Base-by-base conservation (phyloP, 495 filamentous ascomycete species). In the Xylaria bambusicola region DNA sequence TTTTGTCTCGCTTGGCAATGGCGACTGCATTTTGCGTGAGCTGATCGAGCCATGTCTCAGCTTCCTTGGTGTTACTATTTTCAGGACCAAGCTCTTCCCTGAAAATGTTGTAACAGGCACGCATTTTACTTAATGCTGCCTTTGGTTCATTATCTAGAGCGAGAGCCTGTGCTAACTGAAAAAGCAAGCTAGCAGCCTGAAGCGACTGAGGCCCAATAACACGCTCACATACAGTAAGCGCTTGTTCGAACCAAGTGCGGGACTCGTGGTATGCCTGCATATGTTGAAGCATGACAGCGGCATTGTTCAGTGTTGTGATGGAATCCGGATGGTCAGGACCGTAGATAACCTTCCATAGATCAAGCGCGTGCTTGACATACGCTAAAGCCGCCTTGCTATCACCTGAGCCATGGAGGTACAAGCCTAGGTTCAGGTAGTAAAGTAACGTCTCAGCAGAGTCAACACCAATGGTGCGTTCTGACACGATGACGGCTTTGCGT, bases 221-320 rank as follows among this genome's bases (percentile, higher is more conserved):
- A 45, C 87, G 80, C 75, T 97, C 91, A 73, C 92, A 96, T 33
- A 96, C 84, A 20, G 82, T 77, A 33, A 98, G 86, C 12, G 92
- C 93, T 51, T 89, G 89, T 76, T 98, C 93, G 72, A 99, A 98
- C 95, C 95, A 99, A 61, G 89, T 80, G 54, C 93, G 88, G 13
- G 93, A 97, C 72, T 96, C 91, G 60, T 88, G 84, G 80, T 93
- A 99, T 46, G 88, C 84, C 79, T 96, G 93, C 66, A 96, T 80
- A 56, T 89, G 86, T 76, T 98, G 95, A 47, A 98, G 84, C 95
- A 99, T 99, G 26, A 98, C 94, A 12, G 95, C 95, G 13, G 91
- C 92, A 71, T 99, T 99, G 82, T 98, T 99, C 75, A 98, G 87
- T 29, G 95, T 97, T 12, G 95, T 99, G 76, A 98, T 96, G 15